Conservation (phyloP, 352 stramenopile genomes). For the Poterioochromonas sp. region DNA sequence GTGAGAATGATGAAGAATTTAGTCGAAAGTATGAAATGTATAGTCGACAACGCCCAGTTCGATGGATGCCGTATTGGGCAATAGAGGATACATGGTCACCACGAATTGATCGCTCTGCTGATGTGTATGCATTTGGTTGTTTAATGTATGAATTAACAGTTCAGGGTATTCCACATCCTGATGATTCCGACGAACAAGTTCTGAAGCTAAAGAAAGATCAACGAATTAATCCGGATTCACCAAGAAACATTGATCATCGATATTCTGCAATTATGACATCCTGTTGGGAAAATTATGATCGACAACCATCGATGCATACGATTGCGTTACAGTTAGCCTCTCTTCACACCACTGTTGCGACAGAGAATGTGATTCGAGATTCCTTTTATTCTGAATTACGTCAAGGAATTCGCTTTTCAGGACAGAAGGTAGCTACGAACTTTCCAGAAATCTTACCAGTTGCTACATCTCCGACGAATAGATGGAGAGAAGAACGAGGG, state of each 20-base stretch:
- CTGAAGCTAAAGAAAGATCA: not conserved
- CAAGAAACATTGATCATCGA: too few species aligned
- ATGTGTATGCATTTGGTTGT: conserved; percentile 14
- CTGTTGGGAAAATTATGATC: conserved; percentile 5
- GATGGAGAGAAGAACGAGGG: too few species aligned
- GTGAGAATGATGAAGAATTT: not conserved
- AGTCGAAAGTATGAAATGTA: not conserved
- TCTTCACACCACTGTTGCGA: too few species aligned
- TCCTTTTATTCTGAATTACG: too few species aligned
- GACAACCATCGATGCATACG: not conserved
- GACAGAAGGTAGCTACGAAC: too few species aligned
- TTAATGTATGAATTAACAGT: not conserved
- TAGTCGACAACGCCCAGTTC: not conserved
- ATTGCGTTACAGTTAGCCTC: not conserved
- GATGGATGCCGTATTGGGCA: not conserved
- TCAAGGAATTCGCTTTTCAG: too few species aligned
- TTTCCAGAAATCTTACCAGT: too few species aligned
- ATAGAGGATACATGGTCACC: not conserved
- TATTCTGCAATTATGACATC: not conserved
- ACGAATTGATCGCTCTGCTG: not conserved
- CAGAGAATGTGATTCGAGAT: too few species aligned
- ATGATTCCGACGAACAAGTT: not conserved
- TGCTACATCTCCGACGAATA: too few species aligned
- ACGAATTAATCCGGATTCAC: too few species aligned
- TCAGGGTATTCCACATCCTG: not conserved